phyloP scores from a whole-genome alignment of 768 basidiomycete genomes.

The Psilocybe azurescens region DNA sequence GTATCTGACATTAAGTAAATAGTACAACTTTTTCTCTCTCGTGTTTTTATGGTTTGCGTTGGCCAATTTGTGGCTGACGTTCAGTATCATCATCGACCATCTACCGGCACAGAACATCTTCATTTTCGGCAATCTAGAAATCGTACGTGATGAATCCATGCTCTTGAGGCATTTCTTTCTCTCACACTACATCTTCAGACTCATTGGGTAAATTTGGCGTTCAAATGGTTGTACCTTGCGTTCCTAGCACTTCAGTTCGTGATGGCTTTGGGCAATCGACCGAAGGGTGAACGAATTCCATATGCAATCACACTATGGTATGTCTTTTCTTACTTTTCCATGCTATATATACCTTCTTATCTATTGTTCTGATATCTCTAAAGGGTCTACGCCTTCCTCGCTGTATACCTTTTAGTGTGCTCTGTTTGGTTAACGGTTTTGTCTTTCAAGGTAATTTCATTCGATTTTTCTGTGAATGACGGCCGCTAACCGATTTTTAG shows the following conservation, averaged over 20 bases:
- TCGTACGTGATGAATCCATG: constrained; percentile 53
- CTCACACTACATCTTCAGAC: constrained; percentile 52
- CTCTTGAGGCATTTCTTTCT: constrained; percentile 2
- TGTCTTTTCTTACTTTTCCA: constrained; percentile 20
- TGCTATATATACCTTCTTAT: neutral
- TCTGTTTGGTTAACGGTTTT: constrained; percentile 84
- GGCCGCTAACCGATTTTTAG: constrained; percentile 6
- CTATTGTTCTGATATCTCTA: neutral
- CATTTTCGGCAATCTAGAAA: constrained; percentile 72
- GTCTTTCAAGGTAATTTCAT: constrained; percentile 68
- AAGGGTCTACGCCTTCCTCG: constrained; percentile 86
- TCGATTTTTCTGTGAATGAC: neutral
- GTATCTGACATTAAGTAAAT: neutral
- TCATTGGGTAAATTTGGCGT: constrained; percentile 82
- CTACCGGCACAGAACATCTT: constrained; percentile 58
- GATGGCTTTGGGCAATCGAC: constrained; percentile 75
- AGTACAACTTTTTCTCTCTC: constrained; percentile 88
- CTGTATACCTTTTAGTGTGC: constrained; percentile 86
- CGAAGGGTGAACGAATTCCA: constrained; percentile 83
- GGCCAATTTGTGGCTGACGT: constrained; percentile 94
- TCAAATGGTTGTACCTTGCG: constrained; percentile 88
- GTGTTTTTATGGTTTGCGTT: constrained; percentile 94
- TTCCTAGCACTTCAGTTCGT: constrained; percentile 80
- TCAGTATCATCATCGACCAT: constrained; percentile 92
- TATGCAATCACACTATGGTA: constrained; percentile 80